Evolutionary conservation across 805 yeast species (phyloP), one percentile per base, ranked within the genome.

Genomic region (Nakazawaea wickerhamii): DNA sequence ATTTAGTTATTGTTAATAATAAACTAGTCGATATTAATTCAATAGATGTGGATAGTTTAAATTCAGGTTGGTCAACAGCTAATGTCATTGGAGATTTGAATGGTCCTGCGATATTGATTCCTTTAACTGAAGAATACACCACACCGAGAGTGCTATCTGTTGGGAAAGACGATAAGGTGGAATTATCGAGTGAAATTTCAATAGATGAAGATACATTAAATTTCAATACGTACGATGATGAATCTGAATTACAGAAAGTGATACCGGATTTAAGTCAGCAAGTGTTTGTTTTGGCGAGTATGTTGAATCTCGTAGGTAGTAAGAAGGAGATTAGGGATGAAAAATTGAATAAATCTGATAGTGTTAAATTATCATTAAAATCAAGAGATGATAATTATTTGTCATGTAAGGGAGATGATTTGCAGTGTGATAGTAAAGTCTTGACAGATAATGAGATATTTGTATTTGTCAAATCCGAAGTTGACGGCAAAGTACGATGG

Each of bases 41-140:
- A n/a, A n/a, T n/a, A n/a, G n/a, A n/a, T n/a, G n/a, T n/a, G n/a
- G n/a, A n/a, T n/a, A 53, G 50, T 2, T 8, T 62, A 9, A 49
- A 55, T 11, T 14, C 48, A 8, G 65, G 64, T 4, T 62, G 66
- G 67, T 58, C 66, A 13, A 48, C 53, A 2, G 50, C 54, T 13
- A 27, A 36, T 4, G 30, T 37, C 11, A n/a, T 37, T 4, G 41
- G 37, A 5, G 64, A 59, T 41, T 23, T 59, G 17, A 44, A 41
- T 22, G 64, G 62, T 1, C 63, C 63, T 1, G 26, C 55, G 0
- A n/a, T 59, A 11, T 28, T 60, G 2, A 38, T 47, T 1, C 42
- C 50, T 5, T 27, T 48, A 4, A 21, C 50, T 23, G 47, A 48
- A 3, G 44, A 40, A 1, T 36, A 39, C 11, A 10, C 14, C 21